Evolutionary conservation across 2,329 filamentous ascomycete genomes (phyloP).

Genomic region (Alternaria rosae): DNA sequence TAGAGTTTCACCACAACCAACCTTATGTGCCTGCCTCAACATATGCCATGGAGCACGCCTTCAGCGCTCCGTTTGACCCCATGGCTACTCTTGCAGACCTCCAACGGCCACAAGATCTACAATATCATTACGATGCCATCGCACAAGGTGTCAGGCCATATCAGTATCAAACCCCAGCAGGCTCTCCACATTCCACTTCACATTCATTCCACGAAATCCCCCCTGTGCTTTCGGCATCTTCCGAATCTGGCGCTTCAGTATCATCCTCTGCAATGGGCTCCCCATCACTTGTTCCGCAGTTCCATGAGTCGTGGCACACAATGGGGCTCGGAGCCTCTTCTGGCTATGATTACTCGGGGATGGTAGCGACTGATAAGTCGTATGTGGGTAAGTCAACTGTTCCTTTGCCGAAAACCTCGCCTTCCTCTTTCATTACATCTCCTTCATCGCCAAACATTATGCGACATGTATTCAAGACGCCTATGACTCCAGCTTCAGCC

Average conservation of each 20-base stretch:
- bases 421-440: slow-evolving; percentile 28
- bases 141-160: slow-evolving; percentile 48
- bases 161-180: slow-evolving; percentile 49
- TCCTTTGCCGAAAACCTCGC: slow-evolving; percentile 41
- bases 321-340: slow-evolving; percentile 68
- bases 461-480: slow-evolving; percentile 42
- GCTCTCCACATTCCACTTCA: slow-evolving; percentile 55
- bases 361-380: slow-evolving; percentile 56
- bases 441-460: slow-evolving; percentile 19
- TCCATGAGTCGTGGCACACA: slow-evolving; percentile 66
- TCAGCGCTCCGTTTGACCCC: slow-evolving; percentile 48
- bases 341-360: slow-evolving; percentile 61
- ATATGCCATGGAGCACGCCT: slow-evolving; percentile 46
- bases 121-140: slow-evolving; percentile 47
- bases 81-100: slow-evolving; percentile 43
- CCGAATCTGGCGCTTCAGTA: slow-evolving; percentile 60
- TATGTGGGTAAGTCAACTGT: slow-evolving; percentile 60
- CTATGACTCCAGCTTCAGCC: slow-evolving; percentile 50
- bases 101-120: slow-evolving; percentile 45
- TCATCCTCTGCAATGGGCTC: slow-evolving; percentile 61
- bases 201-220: slow-evolving; percentile 58
- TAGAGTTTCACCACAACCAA: slow-evolving; percentile 42
- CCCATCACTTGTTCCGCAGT: slow-evolving; percentile 66
- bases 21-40: slow-evolving; percentile 38
- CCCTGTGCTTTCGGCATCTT: slow-evolving; percentile 56